Percentiles rank a stretch among this genome's conserved stretches.
These are phyloP conservation scores for Amyloporia xantha DNA, from an alignment of 768 basidiomycete species.

Conservation along the genomic window DNA sequence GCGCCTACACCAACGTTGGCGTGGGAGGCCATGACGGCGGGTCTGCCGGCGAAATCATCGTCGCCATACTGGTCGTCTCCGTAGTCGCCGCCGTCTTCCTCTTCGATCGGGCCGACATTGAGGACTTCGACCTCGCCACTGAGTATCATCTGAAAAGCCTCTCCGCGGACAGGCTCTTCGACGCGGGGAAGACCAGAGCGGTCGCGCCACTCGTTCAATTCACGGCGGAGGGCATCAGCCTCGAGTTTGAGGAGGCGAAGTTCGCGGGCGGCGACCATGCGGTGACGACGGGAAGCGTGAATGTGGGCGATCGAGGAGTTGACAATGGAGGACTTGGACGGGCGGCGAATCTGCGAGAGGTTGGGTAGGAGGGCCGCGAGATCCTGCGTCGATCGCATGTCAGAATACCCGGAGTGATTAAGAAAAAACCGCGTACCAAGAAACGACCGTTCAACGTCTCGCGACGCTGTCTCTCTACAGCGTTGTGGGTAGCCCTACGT, in stretches of 20 bases:
- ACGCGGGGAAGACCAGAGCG: slow-evolving; percentile 63
- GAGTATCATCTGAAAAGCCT: slow-evolving; percentile 67
- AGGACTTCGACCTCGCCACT: slow-evolving; percentile 67
- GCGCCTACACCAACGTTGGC: slow-evolving; percentile 17
- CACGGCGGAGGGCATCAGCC: slow-evolving; percentile 78
- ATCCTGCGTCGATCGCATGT: slow-evolving; percentile 43
- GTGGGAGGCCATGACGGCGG: slow-evolving; percentile 17
- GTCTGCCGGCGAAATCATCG: slow-evolving; percentile 29
- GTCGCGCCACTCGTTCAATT: slow-evolving; percentile 91
- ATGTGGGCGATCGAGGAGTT: slow-evolving; percentile 91
- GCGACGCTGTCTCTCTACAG: slow-evolving; percentile 88
- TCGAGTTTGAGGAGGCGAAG: slow-evolving; percentile 75
- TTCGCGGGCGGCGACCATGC: slow-evolving; percentile 75
- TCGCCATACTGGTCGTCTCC: slow-evolving; percentile 36
- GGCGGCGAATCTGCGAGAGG: slow-evolving; percentile 84
- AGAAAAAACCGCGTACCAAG: slow-evolving; percentile 44
- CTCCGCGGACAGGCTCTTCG: slow-evolving; percentile 67
- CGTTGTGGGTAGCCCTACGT: slow-evolving; percentile 94
- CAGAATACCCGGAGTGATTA: slow-evolving; percentile 3
- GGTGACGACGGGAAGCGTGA: slow-evolving; percentile 75
- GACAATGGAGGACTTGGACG: slow-evolving; percentile 95
- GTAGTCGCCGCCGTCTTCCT: slow-evolving; percentile 51
- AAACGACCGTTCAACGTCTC: slow-evolving; percentile 93
- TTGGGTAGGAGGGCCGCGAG: slow-evolving; percentile 90
- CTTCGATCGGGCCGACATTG: slow-evolving; percentile 37